Evolutionary conservation across 2,329 filamentous ascomycete genomes (phyloP).

Genomic region (Fusarium oxysporum): DNA sequence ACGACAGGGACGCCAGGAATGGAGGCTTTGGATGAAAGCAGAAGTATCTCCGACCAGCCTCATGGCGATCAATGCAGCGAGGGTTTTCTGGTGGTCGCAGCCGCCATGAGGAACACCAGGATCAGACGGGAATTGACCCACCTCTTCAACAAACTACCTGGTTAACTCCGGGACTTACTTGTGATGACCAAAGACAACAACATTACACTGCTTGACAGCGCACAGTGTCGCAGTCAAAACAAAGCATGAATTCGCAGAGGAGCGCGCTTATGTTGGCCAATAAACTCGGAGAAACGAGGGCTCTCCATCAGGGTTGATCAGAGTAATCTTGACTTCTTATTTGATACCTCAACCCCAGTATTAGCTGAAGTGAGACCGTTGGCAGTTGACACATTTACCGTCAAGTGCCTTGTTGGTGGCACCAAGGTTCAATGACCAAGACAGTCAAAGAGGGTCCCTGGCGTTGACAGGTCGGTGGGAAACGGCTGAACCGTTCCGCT

Average conservation of each 20-base stretch:
- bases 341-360: slow-evolving; percentile 20
- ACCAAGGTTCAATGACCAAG: slow-evolving; percentile 9
- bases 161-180: slow-evolving; percentile 2
- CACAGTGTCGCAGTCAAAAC: slow-evolving; percentile 1
- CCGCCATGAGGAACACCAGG: slow-evolving; percentile 32
- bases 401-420: slow-evolving; percentile 19
- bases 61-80: slow-evolving; percentile 39
- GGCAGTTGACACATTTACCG: slow-evolving; percentile 13
- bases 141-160: slow-evolving; percentile 14
- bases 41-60: slow-evolving; percentile 38
- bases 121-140: slow-evolving; percentile 36
- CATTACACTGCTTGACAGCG: background rate
- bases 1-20: slow-evolving; percentile 32
- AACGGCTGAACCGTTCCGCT: slow-evolving; percentile 33
- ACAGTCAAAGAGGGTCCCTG: slow-evolving; percentile 16
- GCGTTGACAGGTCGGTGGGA: slow-evolving; percentile 11
- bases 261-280: slow-evolving; percentile 8
- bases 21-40: slow-evolving; percentile 38
- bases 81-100: slow-evolving; percentile 27
- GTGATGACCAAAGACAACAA: slow-evolving; percentile 1
- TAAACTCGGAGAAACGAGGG: background rate
- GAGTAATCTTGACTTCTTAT: background rate
- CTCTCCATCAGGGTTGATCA: background rate
- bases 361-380: slow-evolving; percentile 40
- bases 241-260: background rate